Conservation (phyloP, 192 early-diverging fungal genomes). For the Cetraspora pellucida region DNA sequence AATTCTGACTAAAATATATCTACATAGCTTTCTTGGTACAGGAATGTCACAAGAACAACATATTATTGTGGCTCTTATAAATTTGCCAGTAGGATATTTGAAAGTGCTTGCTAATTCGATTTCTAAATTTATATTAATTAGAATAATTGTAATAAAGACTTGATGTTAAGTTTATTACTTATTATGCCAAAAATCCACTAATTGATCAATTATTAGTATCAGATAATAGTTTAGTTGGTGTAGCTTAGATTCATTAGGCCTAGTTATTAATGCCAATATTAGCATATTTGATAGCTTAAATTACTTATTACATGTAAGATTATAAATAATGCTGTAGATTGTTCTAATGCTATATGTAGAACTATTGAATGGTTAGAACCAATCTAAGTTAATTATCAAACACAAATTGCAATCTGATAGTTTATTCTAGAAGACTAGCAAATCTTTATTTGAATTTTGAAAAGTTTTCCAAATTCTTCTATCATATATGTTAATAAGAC, state of each 20-base stretch:
- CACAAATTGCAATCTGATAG: neutral
- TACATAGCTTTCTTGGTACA: neutral
- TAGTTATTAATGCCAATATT: neutral
- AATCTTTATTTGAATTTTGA: neutral
- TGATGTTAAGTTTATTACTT: no score
- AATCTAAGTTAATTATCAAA: neutral
- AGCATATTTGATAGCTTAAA: neutral
- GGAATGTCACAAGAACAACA: neutral
- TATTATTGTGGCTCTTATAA: neutral
- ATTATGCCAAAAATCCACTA: neutral
- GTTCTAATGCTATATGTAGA: neutral
- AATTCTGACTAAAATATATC: neutral
- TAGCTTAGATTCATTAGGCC: neutral
- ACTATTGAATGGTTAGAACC: neutral
- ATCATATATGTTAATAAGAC: neutral
- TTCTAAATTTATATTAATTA: no score
- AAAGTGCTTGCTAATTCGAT: neutral
- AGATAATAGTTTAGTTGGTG: neutral
- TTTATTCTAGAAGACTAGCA: neutral
- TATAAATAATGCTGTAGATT: neutral
- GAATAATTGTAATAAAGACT: no score
- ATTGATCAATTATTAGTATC: neutral
- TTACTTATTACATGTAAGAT: neutral
- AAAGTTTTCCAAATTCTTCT: neutral
- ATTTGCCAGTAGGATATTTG: neutral